Conservation (phyloP, 2,329 filamentous ascomycete genomes). For the Lecanosticta acicola region DNA sequence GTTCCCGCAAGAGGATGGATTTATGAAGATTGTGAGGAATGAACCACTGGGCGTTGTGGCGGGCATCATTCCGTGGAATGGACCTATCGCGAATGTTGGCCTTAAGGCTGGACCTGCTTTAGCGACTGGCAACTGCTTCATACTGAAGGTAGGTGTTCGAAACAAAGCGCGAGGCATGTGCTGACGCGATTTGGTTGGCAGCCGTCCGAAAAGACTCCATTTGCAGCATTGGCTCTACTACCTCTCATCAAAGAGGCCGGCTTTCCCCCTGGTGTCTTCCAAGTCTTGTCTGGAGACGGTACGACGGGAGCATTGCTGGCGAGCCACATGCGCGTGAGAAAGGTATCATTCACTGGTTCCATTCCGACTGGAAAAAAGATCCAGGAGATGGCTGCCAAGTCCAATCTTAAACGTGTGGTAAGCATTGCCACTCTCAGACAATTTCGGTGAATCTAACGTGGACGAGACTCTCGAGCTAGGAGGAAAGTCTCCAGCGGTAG, state of each 20-base stretch:
- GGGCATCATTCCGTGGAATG: slow-evolving; percentile 65
- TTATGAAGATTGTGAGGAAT: slow-evolving; percentile 42
- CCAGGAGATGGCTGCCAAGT: slow-evolving; percentile 44
- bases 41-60: slow-evolving; percentile 20
- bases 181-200: neutral
- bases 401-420: slow-evolving; percentile 56
- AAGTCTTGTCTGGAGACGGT: slow-evolving; percentile 55
- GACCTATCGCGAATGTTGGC: slow-evolving; percentile 64
- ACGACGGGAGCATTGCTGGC: slow-evolving; percentile 54
- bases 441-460: slow-evolving; percentile 37
- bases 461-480: slow-evolving; percentile 8
- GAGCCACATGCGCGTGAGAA: slow-evolving; percentile 52
- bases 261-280: slow-evolving; percentile 54
- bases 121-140: slow-evolving; percentile 51
- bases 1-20: slow-evolving; percentile 20
- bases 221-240: slow-evolving; percentile 53
- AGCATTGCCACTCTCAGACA: slow-evolving; percentile 38
- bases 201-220: slow-evolving; percentile 46
- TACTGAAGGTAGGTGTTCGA: slow-evolving; percentile 45
- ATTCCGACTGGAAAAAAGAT: slow-evolving; percentile 56
- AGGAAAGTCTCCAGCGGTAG: slow-evolving; percentile 49
- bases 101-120: slow-evolving; percentile 66
- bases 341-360: slow-evolving; percentile 60
- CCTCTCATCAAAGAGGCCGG: slow-evolving; percentile 55
- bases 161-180: neutral